A percentile compares a stretch with the other conserved stretches of the same genome.
These are phyloP conservation scores for Sicyos edulis DNA, from an alignment of 306 rosid species.

Conservation along the genomic window DNA sequence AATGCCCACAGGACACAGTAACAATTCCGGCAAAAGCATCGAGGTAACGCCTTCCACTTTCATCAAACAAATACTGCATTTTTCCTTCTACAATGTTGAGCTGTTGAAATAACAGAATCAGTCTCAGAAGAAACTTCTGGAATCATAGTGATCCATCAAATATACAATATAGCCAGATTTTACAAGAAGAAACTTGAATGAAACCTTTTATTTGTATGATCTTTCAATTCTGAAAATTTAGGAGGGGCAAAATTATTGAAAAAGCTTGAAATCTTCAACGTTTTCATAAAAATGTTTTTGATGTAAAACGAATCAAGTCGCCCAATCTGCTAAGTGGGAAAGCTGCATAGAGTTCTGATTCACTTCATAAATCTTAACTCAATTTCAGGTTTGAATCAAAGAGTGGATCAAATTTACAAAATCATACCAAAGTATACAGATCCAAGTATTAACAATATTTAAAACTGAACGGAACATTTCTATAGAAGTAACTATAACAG, in stretches of 20 bases:
- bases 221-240: too few species aligned
- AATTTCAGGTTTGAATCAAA: not conserved
- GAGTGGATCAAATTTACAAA: not conserved
- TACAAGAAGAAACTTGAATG: too few species aligned
- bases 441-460: not conserved
- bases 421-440: not conserved
- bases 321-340: not conserved
- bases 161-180: too few species aligned
- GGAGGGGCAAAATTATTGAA: not conserved
- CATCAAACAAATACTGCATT: slow-evolving; percentile 89
- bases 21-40: slow-evolving; percentile 98
- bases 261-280: too few species aligned
- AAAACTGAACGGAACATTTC: not conserved
- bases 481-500: not conserved
- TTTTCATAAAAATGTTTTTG: too few species aligned
- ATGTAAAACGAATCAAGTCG: too few species aligned
- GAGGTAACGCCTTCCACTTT: slow-evolving; percentile 79
- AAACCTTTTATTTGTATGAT: too few species aligned
- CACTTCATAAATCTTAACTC: not conserved
- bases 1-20: slow-evolving; percentile 94
- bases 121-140: slow-evolving; percentile 7
- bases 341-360: not conserved
- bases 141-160: too few species aligned
- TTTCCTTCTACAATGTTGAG: slow-evolving; percentile 90
- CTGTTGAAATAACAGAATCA: slow-evolving; percentile 36